These are phyloP conservation scores for Coemansia sp. DNA, from an alignment of 192 early-diverging fungal genomes.

Conservation along the genomic window DNA sequence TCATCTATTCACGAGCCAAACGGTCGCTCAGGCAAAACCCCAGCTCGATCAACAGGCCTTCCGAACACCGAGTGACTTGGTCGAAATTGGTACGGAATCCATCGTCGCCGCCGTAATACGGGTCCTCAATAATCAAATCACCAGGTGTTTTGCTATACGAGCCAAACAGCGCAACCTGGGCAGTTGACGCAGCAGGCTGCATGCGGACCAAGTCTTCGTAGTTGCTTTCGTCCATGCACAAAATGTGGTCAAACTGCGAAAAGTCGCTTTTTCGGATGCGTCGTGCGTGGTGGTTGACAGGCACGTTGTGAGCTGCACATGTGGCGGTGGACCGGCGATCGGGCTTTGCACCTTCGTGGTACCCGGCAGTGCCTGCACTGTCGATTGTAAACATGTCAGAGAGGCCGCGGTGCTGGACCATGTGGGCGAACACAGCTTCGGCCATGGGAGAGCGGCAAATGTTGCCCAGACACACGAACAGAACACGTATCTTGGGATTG, in stretches of 20 bases:
- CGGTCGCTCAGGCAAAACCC: conserved; percentile 8
- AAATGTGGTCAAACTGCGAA: conserved; percentile 74
- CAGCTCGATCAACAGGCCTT: conserved; percentile 39
- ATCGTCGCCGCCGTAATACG: conserved; percentile 53
- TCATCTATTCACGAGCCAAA: too few relatives aligned
- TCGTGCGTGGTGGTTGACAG: conserved; percentile 74
- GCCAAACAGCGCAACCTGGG: conserved; percentile 45
- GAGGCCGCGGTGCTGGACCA: conserved; percentile 62
- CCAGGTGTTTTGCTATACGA: conserved; percentile 19
- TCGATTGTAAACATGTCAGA: conserved; percentile 69
- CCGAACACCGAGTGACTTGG: conserved; percentile 46
- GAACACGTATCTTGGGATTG: conserved; percentile 31
- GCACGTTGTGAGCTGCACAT: conserved; percentile 69
- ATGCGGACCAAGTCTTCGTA: conserved; percentile 59
- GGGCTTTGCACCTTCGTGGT: conserved; percentile 72
- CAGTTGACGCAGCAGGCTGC: conserved; percentile 43
- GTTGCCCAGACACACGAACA: conserved; percentile 75
- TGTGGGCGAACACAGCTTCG: conserved; percentile 85
- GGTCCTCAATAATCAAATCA: conserved; percentile 42
- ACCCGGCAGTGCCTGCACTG: conserved; percentile 81
- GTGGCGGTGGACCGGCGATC: conserved; percentile 69
- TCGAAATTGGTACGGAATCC: conserved; percentile 49
- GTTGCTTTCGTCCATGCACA: conserved; percentile 91
- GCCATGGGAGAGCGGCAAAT: conserved; percentile 93
- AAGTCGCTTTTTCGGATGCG: conserved; percentile 68